Evolutionary conservation across 176 grass and related monocot genomes (phyloP).

Genomic region (Cenchrus purpureus): DNA sequence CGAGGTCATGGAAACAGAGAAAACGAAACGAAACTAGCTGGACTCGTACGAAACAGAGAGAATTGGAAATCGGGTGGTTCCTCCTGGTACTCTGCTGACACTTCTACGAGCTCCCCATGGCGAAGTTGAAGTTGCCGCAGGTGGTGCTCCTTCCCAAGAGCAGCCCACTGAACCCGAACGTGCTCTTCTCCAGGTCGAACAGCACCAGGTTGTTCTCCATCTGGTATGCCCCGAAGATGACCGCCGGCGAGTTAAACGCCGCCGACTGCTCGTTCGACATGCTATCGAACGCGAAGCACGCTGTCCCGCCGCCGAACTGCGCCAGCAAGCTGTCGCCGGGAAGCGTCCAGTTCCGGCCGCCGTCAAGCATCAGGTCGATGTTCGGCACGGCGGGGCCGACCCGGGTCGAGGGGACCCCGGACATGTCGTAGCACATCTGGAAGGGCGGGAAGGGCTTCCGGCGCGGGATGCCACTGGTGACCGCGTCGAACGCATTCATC

Average conservation of each 20-base stretch:
- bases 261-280: background rate
- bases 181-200: constrained; percentile 40
- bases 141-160: background rate
- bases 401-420: background rate
- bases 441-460: background rate
- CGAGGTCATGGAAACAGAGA: background rate
- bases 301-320: background rate
- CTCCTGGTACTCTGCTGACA: background rate
- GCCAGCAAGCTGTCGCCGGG: constrained; percentile 38
- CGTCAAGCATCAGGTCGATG: constrained; percentile 46
- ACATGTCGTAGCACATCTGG: constrained; percentile 30
- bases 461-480: background rate
- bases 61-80: too few relatives aligned
- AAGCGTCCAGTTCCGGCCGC: constrained; percentile 22
- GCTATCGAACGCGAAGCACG: constrained; percentile 34
- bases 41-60: background rate
- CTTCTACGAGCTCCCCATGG: background rate
- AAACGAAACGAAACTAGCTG: background rate
- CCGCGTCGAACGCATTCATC: constrained; percentile 11
- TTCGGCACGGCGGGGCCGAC: constrained; percentile 17
- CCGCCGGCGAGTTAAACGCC: constrained; percentile 28
- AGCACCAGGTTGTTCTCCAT: constrained; percentile 41
- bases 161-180: constrained; percentile 32
- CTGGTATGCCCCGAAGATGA: constrained; percentile 36
- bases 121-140: constrained; percentile 48